Evolutionary conservation across 371 early-diverging fungal genomes (phyloP), one percentile per base, ranked within the genome.

Genomic region (Dinochytrium kinnereticum): DNA sequence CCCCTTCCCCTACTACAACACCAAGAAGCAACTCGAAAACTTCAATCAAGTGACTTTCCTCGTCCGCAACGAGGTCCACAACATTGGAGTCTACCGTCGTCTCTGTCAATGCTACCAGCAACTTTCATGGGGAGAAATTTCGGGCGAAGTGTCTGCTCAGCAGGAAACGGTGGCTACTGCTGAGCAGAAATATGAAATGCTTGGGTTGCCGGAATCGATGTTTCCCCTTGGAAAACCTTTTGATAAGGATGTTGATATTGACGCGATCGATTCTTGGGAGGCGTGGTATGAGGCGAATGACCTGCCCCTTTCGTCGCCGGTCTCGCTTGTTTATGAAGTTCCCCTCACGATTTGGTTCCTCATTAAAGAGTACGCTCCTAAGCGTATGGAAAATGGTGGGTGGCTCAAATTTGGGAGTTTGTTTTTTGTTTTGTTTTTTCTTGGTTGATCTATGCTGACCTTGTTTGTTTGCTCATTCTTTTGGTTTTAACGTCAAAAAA

Each of bases 31-130:
- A 19, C 78, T 85, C 50, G 73, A 78, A 34, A 76, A 72, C 74
- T 85, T 77, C 78, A 85, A 85, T 75, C 79, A 74, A 38, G 81
- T 82, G 49, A 68, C 79, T 37, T 83, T 79, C 77, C 76, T 85
- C 19, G 76, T 73, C 69, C 70, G 78, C 31, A 71, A 79, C 17
- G 78, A 78, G 5, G 28, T 78, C 44, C 85, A 85, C 81, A 85
- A 85, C 73, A 61, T 81, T 10, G 85, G 85, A 5, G 74, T 83
- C 15, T 85, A 72, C 78, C 75, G 80, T 34, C 80, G 85, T 30
- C 71, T 85, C 3, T 85, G 85, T 69, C 78, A 74, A 26, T 85
- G 85, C 72, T 85, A 73, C 68, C 59, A 70, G 38, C 69, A 83
- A 19, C 38, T 78, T 17, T 69, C 72, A 2, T 85, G 76, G 72